A percentile compares a stretch with the other conserved stretches of the same genome.
These are phyloP conservation scores for Dunaliella primolecta DNA, from an alignment of 139 green algal species.

Conservation along the genomic window DNA sequence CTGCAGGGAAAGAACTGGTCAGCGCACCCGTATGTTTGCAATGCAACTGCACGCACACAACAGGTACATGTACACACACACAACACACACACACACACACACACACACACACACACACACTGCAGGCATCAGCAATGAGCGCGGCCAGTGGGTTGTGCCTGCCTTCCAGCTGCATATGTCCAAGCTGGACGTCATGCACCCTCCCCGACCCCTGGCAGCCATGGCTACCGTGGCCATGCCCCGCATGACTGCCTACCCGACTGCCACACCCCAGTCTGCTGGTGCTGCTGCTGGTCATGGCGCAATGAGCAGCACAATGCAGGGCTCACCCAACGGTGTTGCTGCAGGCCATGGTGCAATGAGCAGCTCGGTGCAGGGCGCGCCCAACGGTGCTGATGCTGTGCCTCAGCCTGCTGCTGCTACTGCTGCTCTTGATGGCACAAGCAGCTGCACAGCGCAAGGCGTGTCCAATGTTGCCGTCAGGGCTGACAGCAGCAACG, in stretches of 20 bases:
- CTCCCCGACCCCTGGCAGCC: neutral
- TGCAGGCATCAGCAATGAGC: constrained; percentile 53
- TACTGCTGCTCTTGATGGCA: neutral
- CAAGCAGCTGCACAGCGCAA: neutral
- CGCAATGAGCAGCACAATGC: neutral
- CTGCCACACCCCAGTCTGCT: constrained; percentile 14
- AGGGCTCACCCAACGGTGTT: constrained; percentile 10
- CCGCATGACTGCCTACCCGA: neutral
- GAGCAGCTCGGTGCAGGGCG: too few relatives aligned
- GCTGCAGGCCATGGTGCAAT: constrained; percentile 13
- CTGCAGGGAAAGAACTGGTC: neutral
- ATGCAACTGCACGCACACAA: too few relatives aligned
- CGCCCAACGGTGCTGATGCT: neutral
- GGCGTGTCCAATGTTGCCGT: too few relatives aligned
- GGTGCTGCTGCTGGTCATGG: constrained; percentile 1
- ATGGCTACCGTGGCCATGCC: neutral
- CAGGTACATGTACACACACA: neutral
- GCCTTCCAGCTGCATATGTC: constrained; percentile 72
- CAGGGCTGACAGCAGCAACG: neutral
- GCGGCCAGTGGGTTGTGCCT: constrained; percentile 65
- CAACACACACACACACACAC: neutral
- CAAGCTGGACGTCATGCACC: constrained; percentile 50
- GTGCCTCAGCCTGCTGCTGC: neutral
- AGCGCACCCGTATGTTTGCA: too few relatives aligned
- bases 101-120: neutral